phyloP scores from a whole-genome alignment of 1,284 basidiomycete genomes.

The Fomes fomentarius region DNA sequence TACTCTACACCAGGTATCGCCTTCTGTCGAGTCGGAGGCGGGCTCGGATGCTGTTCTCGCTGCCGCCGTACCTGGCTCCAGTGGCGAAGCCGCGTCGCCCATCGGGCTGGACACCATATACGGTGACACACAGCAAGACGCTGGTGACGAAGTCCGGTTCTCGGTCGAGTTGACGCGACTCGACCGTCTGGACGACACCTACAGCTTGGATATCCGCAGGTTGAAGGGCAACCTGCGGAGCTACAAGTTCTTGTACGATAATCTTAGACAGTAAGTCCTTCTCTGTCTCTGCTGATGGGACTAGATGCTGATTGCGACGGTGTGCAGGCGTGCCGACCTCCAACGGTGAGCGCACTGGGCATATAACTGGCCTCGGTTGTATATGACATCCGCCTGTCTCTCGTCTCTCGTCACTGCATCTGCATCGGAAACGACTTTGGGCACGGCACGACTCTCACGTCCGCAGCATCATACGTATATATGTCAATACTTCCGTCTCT shows the following conservation, averaged over 20 bases:
- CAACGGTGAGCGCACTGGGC: conserved; percentile 37
- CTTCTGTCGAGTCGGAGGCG: conserved; percentile 24
- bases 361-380: conserved; percentile 1
- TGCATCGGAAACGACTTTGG: neutral
- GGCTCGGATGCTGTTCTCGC: conserved; percentile 32
- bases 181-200: conserved; percentile 86
- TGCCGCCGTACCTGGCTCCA: conserved; percentile 27
- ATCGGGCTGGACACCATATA: conserved; percentile 63
- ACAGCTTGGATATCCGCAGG: conserved; percentile 87
- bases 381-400: conserved; percentile 3
- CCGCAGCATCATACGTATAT: conserved; percentile 15
- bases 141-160: conserved; percentile 93
- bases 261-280: conserved; percentile 77
- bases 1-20: conserved; percentile 22
- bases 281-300: neutral
- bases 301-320: conserved; percentile 12
- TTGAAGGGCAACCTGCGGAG: conserved; percentile 91
- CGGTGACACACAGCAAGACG: conserved; percentile 77
- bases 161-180: conserved; percentile 89
- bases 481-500: conserved; percentile 20
- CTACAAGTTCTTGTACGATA: conserved; percentile 94
- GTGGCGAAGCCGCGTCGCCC: conserved; percentile 27
- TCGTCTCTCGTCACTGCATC: neutral
- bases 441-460: conserved; percentile 13
- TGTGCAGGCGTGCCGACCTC: conserved; percentile 47